A percentile compares a stretch with the other conserved stretches of the same genome.
Conservation (phyloP, 2,329 filamentous ascomycete species). For the Alternaria triticimaculans region DNA sequence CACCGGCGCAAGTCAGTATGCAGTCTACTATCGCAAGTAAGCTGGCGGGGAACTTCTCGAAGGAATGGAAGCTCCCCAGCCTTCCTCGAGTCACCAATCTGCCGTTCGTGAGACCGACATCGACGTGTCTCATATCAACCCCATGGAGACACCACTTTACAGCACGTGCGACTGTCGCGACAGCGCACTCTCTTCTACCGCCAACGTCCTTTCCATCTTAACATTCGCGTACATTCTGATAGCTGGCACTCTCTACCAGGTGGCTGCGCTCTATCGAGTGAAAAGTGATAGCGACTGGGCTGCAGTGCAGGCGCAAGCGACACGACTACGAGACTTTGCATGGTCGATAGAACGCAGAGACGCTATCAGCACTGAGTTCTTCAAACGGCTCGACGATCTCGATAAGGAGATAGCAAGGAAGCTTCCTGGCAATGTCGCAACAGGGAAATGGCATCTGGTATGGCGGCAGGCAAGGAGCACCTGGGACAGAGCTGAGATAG, state of each 20-base stretch:
- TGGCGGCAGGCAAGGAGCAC: neutral
- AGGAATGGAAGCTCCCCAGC: neutral
- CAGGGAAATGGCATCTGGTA: slow-evolving; percentile 1
- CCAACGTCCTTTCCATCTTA: neutral
- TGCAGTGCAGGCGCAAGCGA: neutral
- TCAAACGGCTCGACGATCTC: neutral
- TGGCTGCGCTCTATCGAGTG: neutral
- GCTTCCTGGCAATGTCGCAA: neutral
- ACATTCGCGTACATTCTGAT: neutral
- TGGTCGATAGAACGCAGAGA: neutral
- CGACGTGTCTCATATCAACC: neutral
- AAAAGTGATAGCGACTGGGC: neutral
- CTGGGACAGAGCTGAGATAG: neutral
- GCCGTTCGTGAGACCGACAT: neutral
- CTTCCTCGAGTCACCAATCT: neutral
- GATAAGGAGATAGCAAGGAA: neutral
- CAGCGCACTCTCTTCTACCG: neutral
- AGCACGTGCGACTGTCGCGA: neutral
- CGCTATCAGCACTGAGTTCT: neutral
- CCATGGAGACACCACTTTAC: neutral
- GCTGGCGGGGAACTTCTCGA: neutral
- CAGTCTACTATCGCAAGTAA: neutral
- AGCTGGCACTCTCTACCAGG: neutral
- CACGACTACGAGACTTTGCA: neutral
- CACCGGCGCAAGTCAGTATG: neutral